Base-by-base conservation (phyloP, 1,139 yeast genomes). In the Meyerozyma smithsonii region DNA sequence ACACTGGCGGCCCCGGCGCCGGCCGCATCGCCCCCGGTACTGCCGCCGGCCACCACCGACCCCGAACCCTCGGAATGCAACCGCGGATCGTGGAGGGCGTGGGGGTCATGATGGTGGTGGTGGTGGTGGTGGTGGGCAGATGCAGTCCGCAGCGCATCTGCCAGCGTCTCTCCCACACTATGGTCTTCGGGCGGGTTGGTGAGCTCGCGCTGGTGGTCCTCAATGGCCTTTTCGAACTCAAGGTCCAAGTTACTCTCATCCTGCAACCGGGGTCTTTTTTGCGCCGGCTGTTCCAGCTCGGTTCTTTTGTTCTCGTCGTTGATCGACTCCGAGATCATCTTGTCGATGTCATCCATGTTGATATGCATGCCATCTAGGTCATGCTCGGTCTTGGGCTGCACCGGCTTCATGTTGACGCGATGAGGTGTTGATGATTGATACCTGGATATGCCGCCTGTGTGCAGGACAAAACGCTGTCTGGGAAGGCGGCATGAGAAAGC, bases 281-380 rank as follows among this genome's bases (percentile, higher is more conserved):
- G 24, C 12, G 36, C 36, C 16, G 20, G 34, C 12, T 18, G 14
- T 10, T 16, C 15, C 12, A 11, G 34, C 10, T 30, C 34, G 10
- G 34, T 18, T 30, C 34, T 11, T 18, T 26, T 21, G 15, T 40
- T 34, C 10, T 38, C 44, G 14, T 45, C 43, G 24, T 39, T 41
- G 14, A 49, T 49, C 8, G 53, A 47, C 41, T 49, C 53, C 14
- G 50, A 47, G 33, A 49, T 46, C 46, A 46, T 47, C 41, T 49
- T 47, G 39, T 49, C 50, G 21, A 49, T 43, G 34, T 49, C 53
- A 36, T 47, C 49, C 36, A 49, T 49, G 32, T 46, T 49, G 28
- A 49, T 46, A 28, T 45, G 36, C 33, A 41, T 37, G 15, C 35
- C 41, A 8, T 36, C 39, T 15, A 19, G 40, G 28, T 37, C 34